Evolutionary conservation across 2,329 filamentous ascomycete species (phyloP).

Genomic region (Diaporthe sp.): DNA sequence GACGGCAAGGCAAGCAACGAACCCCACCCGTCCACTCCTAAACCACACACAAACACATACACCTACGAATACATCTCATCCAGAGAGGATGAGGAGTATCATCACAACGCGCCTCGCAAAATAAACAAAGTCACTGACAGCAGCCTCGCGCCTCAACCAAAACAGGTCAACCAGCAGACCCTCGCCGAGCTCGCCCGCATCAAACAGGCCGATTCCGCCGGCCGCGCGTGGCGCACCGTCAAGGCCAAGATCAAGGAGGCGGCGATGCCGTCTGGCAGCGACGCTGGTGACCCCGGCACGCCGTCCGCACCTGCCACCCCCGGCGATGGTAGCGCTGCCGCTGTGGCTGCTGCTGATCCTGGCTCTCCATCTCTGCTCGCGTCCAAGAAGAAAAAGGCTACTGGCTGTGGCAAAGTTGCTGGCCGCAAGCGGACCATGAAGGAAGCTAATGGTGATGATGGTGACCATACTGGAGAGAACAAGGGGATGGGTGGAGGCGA

Average conservation of each 20-base stretch:
- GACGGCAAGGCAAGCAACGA: neutral
- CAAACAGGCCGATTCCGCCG: neutral
- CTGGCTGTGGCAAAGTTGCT: neutral
- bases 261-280: neutral
- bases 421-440: conserved; percentile 6
- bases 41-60: no score
- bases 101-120: neutral
- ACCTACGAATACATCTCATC: neutral
- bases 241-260: neutral
- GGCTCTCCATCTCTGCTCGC: neutral
- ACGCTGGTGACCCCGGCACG: no score
- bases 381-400: neutral
- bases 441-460: neutral
- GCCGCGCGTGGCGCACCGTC: neutral
- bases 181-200: neutral
- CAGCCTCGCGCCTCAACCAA: neutral
- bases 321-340: neutral
- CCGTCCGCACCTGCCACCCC: neutral
- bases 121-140: neutral
- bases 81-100: neutral
- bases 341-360: neutral
- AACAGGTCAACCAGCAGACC: neutral
- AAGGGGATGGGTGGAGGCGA: neutral
- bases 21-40: neutral
- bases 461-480: neutral